Base-by-base conservation (phyloP, 1,284 basidiomycete genomes). In the Tetrapyrgos nigripes region DNA sequence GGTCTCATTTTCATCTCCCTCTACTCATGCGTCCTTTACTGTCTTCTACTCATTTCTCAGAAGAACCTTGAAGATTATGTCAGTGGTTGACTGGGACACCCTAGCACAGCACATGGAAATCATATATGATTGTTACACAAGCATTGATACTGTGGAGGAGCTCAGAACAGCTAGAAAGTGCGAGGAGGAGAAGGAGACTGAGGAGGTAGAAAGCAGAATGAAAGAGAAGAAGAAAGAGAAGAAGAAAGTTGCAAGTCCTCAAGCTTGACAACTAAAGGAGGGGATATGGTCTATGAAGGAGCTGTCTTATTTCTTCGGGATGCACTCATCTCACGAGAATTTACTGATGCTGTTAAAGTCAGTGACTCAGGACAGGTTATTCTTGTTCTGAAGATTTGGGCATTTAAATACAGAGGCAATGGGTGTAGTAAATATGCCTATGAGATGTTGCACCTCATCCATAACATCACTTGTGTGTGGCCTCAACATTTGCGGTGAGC, bases 391-490 rank as follows among this genome's bases (percentile, higher is more conserved):
- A 80, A 79, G 60, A 40, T 68, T 2, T 71, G 68, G 60, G 70
- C 72, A 0, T 57, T 74, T 1, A 66, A 64, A 14, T 78, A 66
- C 57, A 71, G 73, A 2, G 74, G 72, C 0, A 72, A 64, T 46
- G 75, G 75, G 0, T 68, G 70, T 0, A 60, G 66, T 0, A 79
- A 79, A 62, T 80, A 81, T 57, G 77, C 77, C 0, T 64, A 77
- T 35, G 74, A 78, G 61, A 70, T 76, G 65, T 61, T 80, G 0
- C 68, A 74, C 55, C 53, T 79, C 1, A 66, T 79, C 0, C 78
- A 81, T 55, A 75, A 79, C 52, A 33, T 78, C 0, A 67, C 64
- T 0, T 63, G 70, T 51, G 73, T 80, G 0, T 80, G 78, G 79
- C 74, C 73, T 2, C 55, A 61, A 24, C 37, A 62, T 4, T 58